Percentiles rank a stretch among this genome's conserved stretches.
phyloP scores from a whole-genome alignment of 106 monocot genomes.

The Acorus calamus region DNA sequence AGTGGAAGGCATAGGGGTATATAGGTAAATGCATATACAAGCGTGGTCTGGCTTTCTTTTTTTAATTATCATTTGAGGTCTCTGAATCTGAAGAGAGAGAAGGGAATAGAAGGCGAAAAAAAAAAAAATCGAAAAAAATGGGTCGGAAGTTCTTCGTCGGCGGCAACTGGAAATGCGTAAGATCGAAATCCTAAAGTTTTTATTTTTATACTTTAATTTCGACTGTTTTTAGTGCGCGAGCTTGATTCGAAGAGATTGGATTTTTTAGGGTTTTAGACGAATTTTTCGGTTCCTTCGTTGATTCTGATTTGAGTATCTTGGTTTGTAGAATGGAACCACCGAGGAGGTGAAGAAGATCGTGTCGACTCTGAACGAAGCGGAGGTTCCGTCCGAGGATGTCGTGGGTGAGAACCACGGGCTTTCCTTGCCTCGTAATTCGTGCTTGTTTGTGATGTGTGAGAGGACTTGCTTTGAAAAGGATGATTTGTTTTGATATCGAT shows the following conservation, averaged over 20 bases:
- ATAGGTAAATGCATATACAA: no score
- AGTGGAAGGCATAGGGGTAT: no score
- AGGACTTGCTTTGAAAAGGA: no score
- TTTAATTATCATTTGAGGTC: no score
- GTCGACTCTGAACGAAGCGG: constrained; percentile 21
- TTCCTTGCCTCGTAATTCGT: no score
- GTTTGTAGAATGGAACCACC: constrained; percentile 34
- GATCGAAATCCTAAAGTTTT: no score
- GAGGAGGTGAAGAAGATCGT: constrained; percentile 43
- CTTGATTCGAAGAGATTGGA: neutral
- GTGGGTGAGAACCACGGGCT: constrained; percentile 16
- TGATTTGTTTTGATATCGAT: no score
- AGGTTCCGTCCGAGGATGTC: constrained; percentile 33
- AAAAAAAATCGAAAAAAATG: neutral
- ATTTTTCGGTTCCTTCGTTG: neutral
- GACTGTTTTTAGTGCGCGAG: constrained; percentile 1
- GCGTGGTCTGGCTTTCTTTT: no score
- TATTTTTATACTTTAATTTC: neutral
- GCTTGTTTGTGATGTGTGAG: no score
- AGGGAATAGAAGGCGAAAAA: no score
- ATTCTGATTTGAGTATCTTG: neutral
- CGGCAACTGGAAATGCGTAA: constrained; percentile 14
- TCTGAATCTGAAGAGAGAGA: no score
- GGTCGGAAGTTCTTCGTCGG: constrained; percentile 12
- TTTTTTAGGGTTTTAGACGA: no score